A percentile compares a stretch with the other conserved stretches of the same genome.
Conservation (phyloP, 169 alveolate genomes). For the Plasmodium gonderi region DNA sequence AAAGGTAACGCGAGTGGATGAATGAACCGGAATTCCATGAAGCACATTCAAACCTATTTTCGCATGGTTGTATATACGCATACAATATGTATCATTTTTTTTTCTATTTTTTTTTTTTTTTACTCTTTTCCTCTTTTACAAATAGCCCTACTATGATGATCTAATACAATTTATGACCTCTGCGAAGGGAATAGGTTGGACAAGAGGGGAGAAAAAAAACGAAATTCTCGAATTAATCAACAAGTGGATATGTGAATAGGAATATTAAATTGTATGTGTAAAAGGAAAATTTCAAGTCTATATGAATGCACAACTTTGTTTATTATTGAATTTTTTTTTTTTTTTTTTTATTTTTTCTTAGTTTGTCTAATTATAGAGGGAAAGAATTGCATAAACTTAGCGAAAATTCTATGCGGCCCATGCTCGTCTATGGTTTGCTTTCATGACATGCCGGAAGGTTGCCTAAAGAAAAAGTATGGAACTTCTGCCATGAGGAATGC, state of each 20-base stretch:
- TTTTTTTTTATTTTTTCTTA: background rate
- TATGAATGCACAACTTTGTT: background rate
- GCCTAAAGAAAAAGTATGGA: conserved; percentile 72
- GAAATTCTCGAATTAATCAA: background rate
- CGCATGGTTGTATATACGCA: background rate
- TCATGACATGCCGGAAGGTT: conserved; percentile 33
- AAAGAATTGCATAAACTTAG: conserved; percentile 12
- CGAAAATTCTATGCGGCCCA: conserved; percentile 56
- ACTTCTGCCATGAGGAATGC: conserved; percentile 48
- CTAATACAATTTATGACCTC: conserved; percentile 65
- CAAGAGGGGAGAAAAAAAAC: background rate
- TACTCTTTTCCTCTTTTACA: background rate
- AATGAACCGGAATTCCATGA: no score
- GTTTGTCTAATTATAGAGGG: conserved; percentile 70
- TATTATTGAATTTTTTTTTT: background rate
- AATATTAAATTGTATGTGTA: background rate
- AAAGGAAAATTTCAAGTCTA: background rate
- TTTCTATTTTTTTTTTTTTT: background rate
- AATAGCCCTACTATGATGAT: conserved; percentile 44
- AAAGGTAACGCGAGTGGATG: no score
- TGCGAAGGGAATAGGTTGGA: conserved; percentile 58
- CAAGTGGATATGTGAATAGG: background rate
- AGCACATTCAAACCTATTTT: no score
- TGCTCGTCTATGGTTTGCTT: conserved; percentile 24
- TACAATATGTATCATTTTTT: background rate